These are phyloP conservation scores for Hagleromyces aurorensis DNA, from an alignment of 805 yeast species.

Conservation along the genomic window DNA sequence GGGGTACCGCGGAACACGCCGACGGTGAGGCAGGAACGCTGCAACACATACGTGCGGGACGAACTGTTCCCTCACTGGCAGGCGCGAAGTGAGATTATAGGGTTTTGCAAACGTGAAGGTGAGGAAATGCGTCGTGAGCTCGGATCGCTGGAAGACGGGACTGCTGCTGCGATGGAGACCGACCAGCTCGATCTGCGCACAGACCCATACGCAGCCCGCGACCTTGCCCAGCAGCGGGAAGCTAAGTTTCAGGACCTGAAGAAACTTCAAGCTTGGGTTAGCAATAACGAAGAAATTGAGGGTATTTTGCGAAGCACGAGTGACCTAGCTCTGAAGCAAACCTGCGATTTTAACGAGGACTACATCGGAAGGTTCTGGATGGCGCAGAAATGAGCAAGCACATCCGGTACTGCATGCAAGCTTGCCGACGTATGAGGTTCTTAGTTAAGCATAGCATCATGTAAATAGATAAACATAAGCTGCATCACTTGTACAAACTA, in stretches of 20 bases:
- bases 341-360: conserved; percentile 30
- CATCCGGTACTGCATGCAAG: not conserved
- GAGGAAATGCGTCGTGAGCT: conserved; percentile 27
- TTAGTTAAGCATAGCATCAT: too few species aligned
- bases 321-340: conserved; percentile 29
- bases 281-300: conserved; percentile 37
- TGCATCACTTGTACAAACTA: too few species aligned
- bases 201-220: conserved; percentile 46
- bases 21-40: conserved; percentile 28
- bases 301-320: conserved; percentile 34
- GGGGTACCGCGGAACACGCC: too few species aligned
- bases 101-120: conserved; percentile 35
- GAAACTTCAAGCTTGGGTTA: conserved; percentile 30
- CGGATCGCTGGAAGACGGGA: conserved; percentile 17
- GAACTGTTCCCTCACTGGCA: conserved; percentile 43
- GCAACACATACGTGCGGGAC: conserved; percentile 31
- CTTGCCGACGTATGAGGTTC: too few species aligned
- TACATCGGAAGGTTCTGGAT: conserved; percentile 21
- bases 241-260: conserved; percentile 25
- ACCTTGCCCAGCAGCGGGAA: conserved; percentile 28
- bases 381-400: conserved; percentile 5
- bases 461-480: too few species aligned
- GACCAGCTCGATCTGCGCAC: conserved; percentile 29
- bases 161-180: conserved; percentile 15
- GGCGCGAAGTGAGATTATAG: conserved; percentile 34